A percentile compares a stretch with the other conserved stretches of the same genome.
These are phyloP conservation scores for Drechslerella stenobrocha DNA, from an alignment of 2,329 filamentous ascomycete genomes.

Conservation along the genomic window DNA sequence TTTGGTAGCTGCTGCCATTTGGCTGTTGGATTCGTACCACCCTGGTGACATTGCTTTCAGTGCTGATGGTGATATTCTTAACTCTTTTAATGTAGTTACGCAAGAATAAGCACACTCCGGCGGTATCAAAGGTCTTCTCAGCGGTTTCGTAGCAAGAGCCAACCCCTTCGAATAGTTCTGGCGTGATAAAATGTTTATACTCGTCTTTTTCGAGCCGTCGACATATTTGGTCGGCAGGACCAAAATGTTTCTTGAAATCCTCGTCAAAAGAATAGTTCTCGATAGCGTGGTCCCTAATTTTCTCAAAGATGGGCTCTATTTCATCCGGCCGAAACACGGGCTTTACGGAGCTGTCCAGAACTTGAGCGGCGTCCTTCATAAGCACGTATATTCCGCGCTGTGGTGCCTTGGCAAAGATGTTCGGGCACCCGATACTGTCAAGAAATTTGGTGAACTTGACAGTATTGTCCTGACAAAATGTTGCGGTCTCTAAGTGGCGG, in stretches of 20 bases:
- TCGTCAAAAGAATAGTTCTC: slow-evolving; percentile 24
- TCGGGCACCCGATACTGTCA: slow-evolving; percentile 18
- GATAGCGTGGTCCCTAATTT: slow-evolving; percentile 22
- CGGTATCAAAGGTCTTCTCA: slow-evolving; percentile 30
- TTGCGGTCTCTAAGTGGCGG: slow-evolving; percentile 20
- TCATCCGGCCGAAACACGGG: slow-evolving; percentile 18
- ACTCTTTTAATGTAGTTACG: slow-evolving; percentile 16
- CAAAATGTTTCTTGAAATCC: slow-evolving; percentile 24
- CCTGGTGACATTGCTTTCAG: slow-evolving; percentile 17
- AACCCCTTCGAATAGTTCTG: slow-evolving; percentile 8
- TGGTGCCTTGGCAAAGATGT: slow-evolving; percentile 26
- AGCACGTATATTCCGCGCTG: slow-evolving; percentile 23
- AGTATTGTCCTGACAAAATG: slow-evolving; percentile 28
- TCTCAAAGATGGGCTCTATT: slow-evolving; percentile 22
- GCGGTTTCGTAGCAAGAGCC: slow-evolving; percentile 25
- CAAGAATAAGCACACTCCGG: slow-evolving; percentile 24
- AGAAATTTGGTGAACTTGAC: slow-evolving; percentile 33
- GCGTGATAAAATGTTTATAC: slow-evolving; percentile 13
- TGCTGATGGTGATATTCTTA: slow-evolving; percentile 24
- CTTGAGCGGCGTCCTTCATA: slow-evolving; percentile 12
- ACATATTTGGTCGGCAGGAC: slow-evolving; percentile 20
- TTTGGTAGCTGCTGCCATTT: slow-evolving; percentile 7
- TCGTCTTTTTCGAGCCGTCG: slow-evolving; percentile 20
- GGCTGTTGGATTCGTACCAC: slow-evolving; percentile 9
- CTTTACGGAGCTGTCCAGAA: slow-evolving; percentile 11